Evolutionary conservation across 2,329 filamentous ascomycete genomes (phyloP), one percentile per base, ranked within the genome.

Genomic region (Beauveria brongniartii): DNA sequence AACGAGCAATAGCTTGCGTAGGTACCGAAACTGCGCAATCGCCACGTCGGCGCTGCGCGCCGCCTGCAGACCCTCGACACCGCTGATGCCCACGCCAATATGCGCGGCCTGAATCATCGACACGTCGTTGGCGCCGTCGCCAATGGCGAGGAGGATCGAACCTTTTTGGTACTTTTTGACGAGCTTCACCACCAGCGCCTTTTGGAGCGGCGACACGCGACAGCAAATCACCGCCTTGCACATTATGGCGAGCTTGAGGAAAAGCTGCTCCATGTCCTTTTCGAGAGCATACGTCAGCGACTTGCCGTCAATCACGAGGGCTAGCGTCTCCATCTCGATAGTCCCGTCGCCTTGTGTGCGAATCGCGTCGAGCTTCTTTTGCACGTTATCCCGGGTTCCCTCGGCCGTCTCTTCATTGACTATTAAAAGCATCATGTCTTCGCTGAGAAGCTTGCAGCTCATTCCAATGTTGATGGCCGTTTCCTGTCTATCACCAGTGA

Each of bases 401-500:
- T 82, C 79, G 16, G 91, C 82, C 54, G 78, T 82, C 68, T 97
- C 92, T 71, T 99, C 94, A 70, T 99, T 99, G 70, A 99, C 83
- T 67, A 99, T 97, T 59, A 99, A 79, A 12, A 99, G 82, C 70
- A 94, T 96, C 94, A 99, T 99, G 69, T 99, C 95, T 75, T 99
- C 94, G 66, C 92, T 96, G 63, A 99, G 91, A 55, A 99, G 83
- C 77, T 97, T 97, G 77, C 94, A 99, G 73, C 92, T 97, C 94
- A 99, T 99, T 65, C 95, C 94, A 67, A 99, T 99, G 73, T 99
- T 99, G 82, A 99, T 99, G 61, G 94, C 94, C 30, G 94, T 99
- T 75, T 99, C 94, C 75, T 99, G 95, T 69, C 94, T 86, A 78
- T 99, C 94, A 68, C 94, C 94, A 44, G 94, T 99, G 73, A 99